Percentiles rank a stretch among this genome's conserved stretches.
phyloP scores from a whole-genome alignment of 805 yeast species.

The Zygotorulaspora chibaensis region DNA sequence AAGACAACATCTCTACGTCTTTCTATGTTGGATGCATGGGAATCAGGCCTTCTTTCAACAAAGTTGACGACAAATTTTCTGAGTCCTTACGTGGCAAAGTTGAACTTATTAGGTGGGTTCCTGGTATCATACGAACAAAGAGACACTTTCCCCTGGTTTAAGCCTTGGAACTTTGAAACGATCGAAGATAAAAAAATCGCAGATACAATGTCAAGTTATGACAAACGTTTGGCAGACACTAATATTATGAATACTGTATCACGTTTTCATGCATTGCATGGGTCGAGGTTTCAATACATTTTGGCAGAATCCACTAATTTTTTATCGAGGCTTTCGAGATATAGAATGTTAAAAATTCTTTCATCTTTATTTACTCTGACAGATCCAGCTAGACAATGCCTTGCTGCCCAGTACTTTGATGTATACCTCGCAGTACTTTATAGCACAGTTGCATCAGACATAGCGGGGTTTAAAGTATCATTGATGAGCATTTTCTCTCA shows the following conservation, averaged over 20 bases:
- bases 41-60: conserved; percentile 17
- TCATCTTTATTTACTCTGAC: conserved; percentile 23
- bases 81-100: conserved; percentile 17
- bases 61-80: conserved; percentile 8
- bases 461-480: conserved; percentile 21
- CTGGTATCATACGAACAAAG: conserved; percentile 25
- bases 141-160: conserved; percentile 25
- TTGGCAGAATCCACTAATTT: conserved; percentile 24
- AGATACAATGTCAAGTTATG: conserved; percentile 22
- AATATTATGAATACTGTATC: conserved; percentile 11
- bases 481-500: conserved; percentile 30
- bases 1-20: conserved; percentile 19
- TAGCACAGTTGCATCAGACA: conserved; percentile 27
- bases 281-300: conserved; percentile 41
- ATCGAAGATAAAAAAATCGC: conserved; percentile 12
- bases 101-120: conserved; percentile 30
- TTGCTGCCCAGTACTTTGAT: conserved; percentile 66
- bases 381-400: conserved; percentile 52
- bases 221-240: conserved; percentile 20
- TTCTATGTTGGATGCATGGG: conserved; percentile 25
- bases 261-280: conserved; percentile 32
- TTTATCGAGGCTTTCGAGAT: conserved; percentile 20
- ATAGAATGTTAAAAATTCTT: conserved; percentile 21
- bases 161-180: conserved; percentile 26
- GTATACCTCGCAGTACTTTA: conserved; percentile 56